Conservation (phyloP, 805 yeast species). For the Schwanniomyces vanrijiae region DNA sequence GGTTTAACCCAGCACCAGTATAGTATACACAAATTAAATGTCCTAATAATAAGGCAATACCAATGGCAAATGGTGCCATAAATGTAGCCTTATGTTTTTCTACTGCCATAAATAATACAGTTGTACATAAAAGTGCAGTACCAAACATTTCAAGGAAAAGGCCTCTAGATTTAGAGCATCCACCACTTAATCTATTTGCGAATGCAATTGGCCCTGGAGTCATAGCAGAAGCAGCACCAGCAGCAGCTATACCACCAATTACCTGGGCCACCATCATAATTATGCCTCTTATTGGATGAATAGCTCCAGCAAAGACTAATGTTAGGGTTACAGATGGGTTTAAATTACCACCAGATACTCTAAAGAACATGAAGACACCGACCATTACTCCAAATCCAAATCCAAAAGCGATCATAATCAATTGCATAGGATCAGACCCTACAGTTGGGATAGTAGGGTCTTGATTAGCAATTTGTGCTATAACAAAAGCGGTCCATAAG, state of each 20-base stretch:
- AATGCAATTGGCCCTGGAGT: slow-evolving; percentile 78
- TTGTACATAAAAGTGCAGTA: slow-evolving; percentile 67
- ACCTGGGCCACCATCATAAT: slow-evolving; percentile 68
- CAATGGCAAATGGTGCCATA: slow-evolving; percentile 82
- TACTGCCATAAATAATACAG: slow-evolving; percentile 81
- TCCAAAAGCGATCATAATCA: slow-evolving; percentile 80
- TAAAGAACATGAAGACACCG: slow-evolving; percentile 64
- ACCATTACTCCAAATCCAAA: slow-evolving; percentile 85
- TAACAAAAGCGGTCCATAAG: slow-evolving; percentile 76
- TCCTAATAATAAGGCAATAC: slow-evolving; percentile 76
- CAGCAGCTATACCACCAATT: slow-evolving; percentile 89
- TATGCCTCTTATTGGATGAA: slow-evolving; percentile 69
- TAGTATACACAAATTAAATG: slow-evolving; percentile 79
- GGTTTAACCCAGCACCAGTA: slow-evolving; percentile 92
- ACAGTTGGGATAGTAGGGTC: slow-evolving; percentile 34
- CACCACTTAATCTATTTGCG: slow-evolving; percentile 72
- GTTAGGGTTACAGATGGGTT: slow-evolving; percentile 86
- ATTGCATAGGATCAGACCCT: slow-evolving; percentile 63
- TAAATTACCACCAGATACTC: slow-evolving; percentile 86
- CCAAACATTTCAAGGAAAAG: slow-evolving; percentile 81
- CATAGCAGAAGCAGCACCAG: slow-evolving; percentile 83
- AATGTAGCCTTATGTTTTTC: slow-evolving; percentile 75
- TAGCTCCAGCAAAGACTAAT: slow-evolving; percentile 68
- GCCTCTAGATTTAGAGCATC: slow-evolving; percentile 71
- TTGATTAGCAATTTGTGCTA: slow-evolving; percentile 81